Conservation (phyloP, 2,329 filamentous ascomycete species). For the Sordariomycetes sp. region DNA sequence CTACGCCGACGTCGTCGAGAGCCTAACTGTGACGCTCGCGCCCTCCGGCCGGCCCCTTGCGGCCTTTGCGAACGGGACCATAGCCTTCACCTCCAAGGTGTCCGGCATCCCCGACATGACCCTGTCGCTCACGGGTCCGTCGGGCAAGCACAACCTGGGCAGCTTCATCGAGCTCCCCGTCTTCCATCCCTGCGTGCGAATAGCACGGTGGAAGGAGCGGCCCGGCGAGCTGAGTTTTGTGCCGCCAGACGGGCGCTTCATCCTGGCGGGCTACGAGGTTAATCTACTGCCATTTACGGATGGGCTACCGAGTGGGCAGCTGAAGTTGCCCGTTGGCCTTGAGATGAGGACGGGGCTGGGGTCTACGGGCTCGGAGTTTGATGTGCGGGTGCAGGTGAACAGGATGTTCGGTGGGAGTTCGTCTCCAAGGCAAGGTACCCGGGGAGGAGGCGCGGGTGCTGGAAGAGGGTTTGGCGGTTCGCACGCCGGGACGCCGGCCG, state of each 20-base stretch:
- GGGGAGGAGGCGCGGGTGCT: conserved; percentile 8
- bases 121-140: conserved; percentile 67
- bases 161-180: conserved; percentile 78
- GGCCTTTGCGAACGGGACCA: conserved; percentile 81
- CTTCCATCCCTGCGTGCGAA: conserved; percentile 88
- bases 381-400: conserved; percentile 66
- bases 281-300: conserved; percentile 69
- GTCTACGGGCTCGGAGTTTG: conserved; percentile 68
- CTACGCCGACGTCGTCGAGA: conserved; percentile 92
- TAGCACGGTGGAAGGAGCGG: conserved; percentile 80
- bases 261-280: conserved; percentile 88
- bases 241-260: conserved; percentile 87
- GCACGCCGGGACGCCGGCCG: conserved; percentile 42
- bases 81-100: conserved; percentile 90
- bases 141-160: conserved; percentile 65
- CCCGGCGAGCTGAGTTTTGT: conserved; percentile 93
- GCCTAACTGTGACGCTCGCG: conserved; percentile 75
- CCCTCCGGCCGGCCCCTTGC: conserved; percentile 81
- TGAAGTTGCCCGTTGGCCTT: conserved; percentile 73
- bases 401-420: conserved; percentile 41
- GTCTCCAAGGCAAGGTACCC: conserved; percentile 24
- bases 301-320: conserved; percentile 44
- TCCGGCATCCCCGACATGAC: conserved; percentile 89
- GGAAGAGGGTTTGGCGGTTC: conserved; percentile 20
- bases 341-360: conserved; percentile 78